A percentile compares a stretch with the other conserved stretches of the same genome.
These are phyloP conservation scores for Lodderomyces jiufengensis DNA, from an alignment of 1,139 yeast genomes.

Conservation along the genomic window DNA sequence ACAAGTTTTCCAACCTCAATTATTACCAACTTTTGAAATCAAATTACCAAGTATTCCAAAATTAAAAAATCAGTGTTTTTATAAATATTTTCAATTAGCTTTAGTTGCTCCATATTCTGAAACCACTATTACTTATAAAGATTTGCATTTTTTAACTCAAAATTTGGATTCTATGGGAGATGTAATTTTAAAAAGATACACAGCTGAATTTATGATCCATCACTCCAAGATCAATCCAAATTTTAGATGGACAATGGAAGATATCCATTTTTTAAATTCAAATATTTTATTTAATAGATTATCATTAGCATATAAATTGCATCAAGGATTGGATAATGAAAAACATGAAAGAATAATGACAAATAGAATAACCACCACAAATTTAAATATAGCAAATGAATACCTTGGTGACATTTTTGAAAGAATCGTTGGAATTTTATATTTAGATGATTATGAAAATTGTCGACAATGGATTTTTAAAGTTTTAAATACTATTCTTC, in stretches of 20 bases:
- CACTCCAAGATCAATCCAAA: constrained; percentile 6
- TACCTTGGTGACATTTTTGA: constrained; percentile 16
- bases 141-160: not conserved
- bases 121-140: not conserved
- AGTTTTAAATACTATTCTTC: constrained; percentile 10
- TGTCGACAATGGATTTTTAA: constrained; percentile 15
- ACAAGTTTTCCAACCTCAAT: constrained; percentile 1
- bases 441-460: constrained; percentile 12
- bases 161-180: constrained; percentile 16
- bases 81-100: not conserved
- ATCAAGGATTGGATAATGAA: constrained; percentile 6
- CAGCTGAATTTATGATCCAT: constrained; percentile 11
- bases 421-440: constrained; percentile 13
- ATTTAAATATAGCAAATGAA: constrained; percentile 8
- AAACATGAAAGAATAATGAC: constrained; percentile 4
- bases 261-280: constrained; percentile 13
- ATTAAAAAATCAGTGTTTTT: constrained; percentile 1
- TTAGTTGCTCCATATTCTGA: not conserved
- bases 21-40: constrained; percentile 2
- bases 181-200: constrained; percentile 12
- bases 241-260: constrained; percentile 10
- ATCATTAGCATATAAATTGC: constrained; percentile 13
- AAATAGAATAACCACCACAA: not conserved
- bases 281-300: constrained; percentile 14
- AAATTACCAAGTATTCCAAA: constrained; percentile 7